phyloP scores from a whole-genome alignment of 2,329 filamentous ascomycete species.

The Aureobasidium uvarum region DNA sequence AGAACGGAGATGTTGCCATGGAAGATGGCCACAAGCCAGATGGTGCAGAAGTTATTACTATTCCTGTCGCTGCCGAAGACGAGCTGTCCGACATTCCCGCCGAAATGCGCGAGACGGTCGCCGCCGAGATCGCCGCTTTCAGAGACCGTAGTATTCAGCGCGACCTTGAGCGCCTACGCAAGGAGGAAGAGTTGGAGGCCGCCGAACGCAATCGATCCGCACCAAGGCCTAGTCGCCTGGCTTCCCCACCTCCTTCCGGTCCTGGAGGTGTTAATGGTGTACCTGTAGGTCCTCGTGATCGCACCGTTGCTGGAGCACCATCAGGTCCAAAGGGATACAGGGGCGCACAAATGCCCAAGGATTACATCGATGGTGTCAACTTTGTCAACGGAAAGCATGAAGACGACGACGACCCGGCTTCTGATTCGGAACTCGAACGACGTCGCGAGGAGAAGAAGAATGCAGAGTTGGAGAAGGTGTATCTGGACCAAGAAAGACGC shows the following conservation, averaged over 20 bases:
- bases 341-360: constrained; percentile 63
- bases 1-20: constrained; percentile 68
- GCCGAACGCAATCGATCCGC: constrained; percentile 73
- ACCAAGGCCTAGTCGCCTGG: constrained; percentile 62
- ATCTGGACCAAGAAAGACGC: constrained; percentile 79
- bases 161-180: constrained; percentile 80
- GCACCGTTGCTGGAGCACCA: constrained; percentile 70
- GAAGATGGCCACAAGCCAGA: constrained; percentile 57
- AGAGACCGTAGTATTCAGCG: constrained; percentile 84
- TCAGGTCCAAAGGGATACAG: constrained; percentile 63
- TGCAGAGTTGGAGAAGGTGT: constrained; percentile 74
- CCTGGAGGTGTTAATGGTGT: constrained; percentile 70
- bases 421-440: constrained; percentile 78
- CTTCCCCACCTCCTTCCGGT: constrained; percentile 61
- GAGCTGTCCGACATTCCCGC: constrained; percentile 93
- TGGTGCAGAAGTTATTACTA: constrained; percentile 82
- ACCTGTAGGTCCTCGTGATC: constrained; percentile 68
- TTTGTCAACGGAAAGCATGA: constrained; percentile 82
- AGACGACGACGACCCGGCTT: constrained; percentile 83
- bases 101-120: constrained; percentile 93
- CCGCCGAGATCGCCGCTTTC: constrained; percentile 91
- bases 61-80: constrained; percentile 79
- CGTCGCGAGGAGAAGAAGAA: constrained; percentile 69
- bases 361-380: constrained; percentile 72
- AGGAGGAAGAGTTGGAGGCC: constrained; percentile 91